Evolutionary conservation across 495 filamentous ascomycete genomes (phyloP).

Genomic region (Penicillium canescens): DNA sequence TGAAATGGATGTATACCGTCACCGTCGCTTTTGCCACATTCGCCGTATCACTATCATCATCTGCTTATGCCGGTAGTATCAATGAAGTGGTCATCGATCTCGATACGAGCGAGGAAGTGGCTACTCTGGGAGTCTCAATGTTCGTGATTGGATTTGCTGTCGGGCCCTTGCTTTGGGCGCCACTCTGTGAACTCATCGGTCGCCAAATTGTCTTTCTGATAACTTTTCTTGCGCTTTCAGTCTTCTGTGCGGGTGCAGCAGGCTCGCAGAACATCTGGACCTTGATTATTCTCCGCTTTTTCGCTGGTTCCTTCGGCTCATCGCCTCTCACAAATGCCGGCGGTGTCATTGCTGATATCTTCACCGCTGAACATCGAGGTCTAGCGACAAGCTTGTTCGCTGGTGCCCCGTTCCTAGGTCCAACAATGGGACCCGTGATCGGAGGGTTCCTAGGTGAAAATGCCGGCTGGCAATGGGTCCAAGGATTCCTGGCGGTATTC

Average conservation of each 20-base stretch:
- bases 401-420: conserved; percentile 62
- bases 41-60: conserved; percentile 69
- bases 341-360: conserved; percentile 72
- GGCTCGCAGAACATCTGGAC: conserved; percentile 59
- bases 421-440: conserved; percentile 53
- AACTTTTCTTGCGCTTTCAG: conserved; percentile 56
- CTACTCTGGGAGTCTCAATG: conserved; percentile 54
- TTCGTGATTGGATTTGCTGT: conserved; percentile 46
- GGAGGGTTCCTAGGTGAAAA: conserved; percentile 56
- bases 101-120: conserved; percentile 43
- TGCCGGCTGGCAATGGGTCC: conserved; percentile 62
- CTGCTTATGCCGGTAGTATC: conserved; percentile 68
- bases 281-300: conserved; percentile 68
- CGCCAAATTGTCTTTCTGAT: conserved; percentile 63
- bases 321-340: conserved; percentile 66
- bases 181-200: conserved; percentile 63
- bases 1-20: conserved; percentile 64
- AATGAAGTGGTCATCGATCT: conserved; percentile 46
- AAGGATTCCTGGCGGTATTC: conserved; percentile 40
- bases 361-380: conserved; percentile 56
- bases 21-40: conserved; percentile 65
- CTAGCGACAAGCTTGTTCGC: conserved; percentile 59
- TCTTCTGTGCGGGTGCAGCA: conserved; percentile 62
- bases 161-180: conserved; percentile 37
- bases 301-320: conserved; percentile 68